Conservation (phyloP, 2,329 filamentous ascomycete genomes). For the Magnaporthiopsis incrustans region DNA sequence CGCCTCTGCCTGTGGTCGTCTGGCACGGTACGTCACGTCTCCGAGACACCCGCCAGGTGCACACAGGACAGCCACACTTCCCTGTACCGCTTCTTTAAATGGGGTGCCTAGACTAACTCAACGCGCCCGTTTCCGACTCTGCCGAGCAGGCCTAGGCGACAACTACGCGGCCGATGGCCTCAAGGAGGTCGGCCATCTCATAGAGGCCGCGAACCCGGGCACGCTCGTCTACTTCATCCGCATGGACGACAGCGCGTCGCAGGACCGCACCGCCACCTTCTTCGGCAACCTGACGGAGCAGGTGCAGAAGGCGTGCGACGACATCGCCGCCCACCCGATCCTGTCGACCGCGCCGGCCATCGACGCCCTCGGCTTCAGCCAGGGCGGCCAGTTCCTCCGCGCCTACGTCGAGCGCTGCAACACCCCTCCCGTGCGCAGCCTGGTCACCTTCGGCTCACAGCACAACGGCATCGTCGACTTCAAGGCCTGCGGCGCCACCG, state of each 20-base stretch:
- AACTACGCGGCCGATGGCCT: conserved; percentile 71
- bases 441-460: conserved; percentile 84
- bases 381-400: conserved; percentile 93
- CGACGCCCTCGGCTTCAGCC: conserved; percentile 89
- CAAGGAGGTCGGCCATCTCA: conserved; percentile 60
- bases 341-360: conserved; percentile 74
- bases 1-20: conserved; percentile 81
- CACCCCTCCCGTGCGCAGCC: conserved; percentile 60
- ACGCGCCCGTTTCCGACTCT: conserved; percentile 21
- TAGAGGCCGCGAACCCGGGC: conserved; percentile 65
- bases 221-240: conserved; percentile 78
- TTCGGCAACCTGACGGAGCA: conserved; percentile 83
- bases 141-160: conserved; percentile 49
- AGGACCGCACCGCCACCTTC: conserved; percentile 79
- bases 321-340: conserved; percentile 67
- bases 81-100: too few relatives aligned
- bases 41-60: not conserved
- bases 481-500: conserved; percentile 58
- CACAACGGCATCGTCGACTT: conserved; percentile 90
- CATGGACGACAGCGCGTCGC: conserved; percentile 54
- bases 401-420: conserved; percentile 87
- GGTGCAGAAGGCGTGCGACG: conserved; percentile 67
- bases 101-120: not conserved
- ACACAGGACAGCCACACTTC: too few relatives aligned
- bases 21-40: conserved; percentile 61